Evolutionary conservation across 768 basidiomycete species (phyloP), one percentile per base, ranked within the genome.

Genomic region (Psilocybe tampanensis): DNA sequence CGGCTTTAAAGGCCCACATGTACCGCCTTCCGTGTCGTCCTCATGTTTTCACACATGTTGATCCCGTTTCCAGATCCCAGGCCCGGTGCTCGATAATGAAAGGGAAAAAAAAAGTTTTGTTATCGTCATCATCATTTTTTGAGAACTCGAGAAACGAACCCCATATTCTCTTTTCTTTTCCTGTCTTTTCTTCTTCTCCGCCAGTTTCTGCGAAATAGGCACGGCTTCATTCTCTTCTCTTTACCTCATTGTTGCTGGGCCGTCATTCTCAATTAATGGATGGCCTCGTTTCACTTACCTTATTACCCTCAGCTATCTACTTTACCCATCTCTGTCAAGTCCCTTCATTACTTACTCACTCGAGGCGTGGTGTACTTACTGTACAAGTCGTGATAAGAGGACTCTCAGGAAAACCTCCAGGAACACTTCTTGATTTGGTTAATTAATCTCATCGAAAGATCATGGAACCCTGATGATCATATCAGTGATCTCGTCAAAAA

Each of bases 21-120:
- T n/a, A 13, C 36, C 3, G 13, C 36, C 32, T 47, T 41, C 39
- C 47, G 44, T 49, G 48, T 54, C 52, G 33, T 68, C 76, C 76
- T 74, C 76, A 73, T 77, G 74, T 70, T 72, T 63, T 52, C 56
- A 65, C 76, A 67, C 76, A 72, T 77, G 74, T 71, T 74, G 71
- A 74, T 74, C 36, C 36, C 36, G n/a, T 39, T 13, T n/a, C 36
- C 4, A 29, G 65, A 58, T 51, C 56, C 26, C 48, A 36, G 44
- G 63, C 41, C 59, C 56, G 60, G 51, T 61, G 48, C 50, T 52
- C 58, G 48, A 34, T 59, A 60, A 59, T 29, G 13, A 34, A 26
- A 36, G 43, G 29, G 50, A 54, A 23, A 49, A 52, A 39, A 9
- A 4, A 29, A n/a, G n/a, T n/a, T n/a, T n/a, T n/a, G n/a, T 29